Percentiles rank a stretch among this genome's conserved stretches.
Conservation (phyloP, 2,329 filamentous ascomycete genomes). For the Claviceps digitariae region DNA sequence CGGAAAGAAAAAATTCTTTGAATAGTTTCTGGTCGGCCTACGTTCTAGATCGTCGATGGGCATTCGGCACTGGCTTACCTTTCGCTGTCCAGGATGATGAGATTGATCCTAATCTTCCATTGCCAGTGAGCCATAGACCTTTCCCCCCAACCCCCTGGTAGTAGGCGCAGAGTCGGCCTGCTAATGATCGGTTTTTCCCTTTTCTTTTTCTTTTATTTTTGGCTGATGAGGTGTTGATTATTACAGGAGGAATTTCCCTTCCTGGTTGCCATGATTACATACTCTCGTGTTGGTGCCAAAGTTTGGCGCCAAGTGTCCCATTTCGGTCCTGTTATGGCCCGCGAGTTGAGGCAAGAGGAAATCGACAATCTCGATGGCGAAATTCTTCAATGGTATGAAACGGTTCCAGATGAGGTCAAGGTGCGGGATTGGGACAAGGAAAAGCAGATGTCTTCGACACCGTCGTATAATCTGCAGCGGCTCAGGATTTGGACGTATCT, state of each 20-base stretch:
- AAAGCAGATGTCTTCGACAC: slow-evolving; percentile 37
- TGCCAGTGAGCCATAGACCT: slow-evolving; percentile 46
- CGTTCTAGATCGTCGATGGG: slow-evolving; percentile 75
- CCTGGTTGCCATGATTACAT: slow-evolving; percentile 70
- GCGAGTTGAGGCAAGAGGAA: slow-evolving; percentile 56
- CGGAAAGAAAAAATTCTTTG: slow-evolving; percentile 53
- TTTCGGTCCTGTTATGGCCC: slow-evolving; percentile 45
- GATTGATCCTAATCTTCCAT: slow-evolving; percentile 65
- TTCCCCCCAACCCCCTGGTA: background rate
- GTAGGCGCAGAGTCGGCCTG: background rate
- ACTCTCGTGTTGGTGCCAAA: slow-evolving; percentile 69
- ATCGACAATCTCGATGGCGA: slow-evolving; percentile 73
- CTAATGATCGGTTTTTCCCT: background rate
- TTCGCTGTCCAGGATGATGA: slow-evolving; percentile 77
- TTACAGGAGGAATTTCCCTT: slow-evolving; percentile 47
- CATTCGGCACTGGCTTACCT: slow-evolving; percentile 76
- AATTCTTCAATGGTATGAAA: slow-evolving; percentile 75
- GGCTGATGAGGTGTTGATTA: background rate
- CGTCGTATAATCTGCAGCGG: slow-evolving; percentile 54
- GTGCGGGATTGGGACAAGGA: slow-evolving; percentile 46
- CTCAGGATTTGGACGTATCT: slow-evolving; percentile 75
- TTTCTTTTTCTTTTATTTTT: background rate
- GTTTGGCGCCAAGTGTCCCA: slow-evolving; percentile 74
- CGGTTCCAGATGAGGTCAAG: slow-evolving; percentile 48
- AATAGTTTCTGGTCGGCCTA: slow-evolving; percentile 80